A percentile compares a stretch with the other conserved stretches of the same genome.
Evolutionary conservation across 2,329 filamentous ascomycete genomes (phyloP).

Genomic region (Paraphoma chrysanthemicola): DNA sequence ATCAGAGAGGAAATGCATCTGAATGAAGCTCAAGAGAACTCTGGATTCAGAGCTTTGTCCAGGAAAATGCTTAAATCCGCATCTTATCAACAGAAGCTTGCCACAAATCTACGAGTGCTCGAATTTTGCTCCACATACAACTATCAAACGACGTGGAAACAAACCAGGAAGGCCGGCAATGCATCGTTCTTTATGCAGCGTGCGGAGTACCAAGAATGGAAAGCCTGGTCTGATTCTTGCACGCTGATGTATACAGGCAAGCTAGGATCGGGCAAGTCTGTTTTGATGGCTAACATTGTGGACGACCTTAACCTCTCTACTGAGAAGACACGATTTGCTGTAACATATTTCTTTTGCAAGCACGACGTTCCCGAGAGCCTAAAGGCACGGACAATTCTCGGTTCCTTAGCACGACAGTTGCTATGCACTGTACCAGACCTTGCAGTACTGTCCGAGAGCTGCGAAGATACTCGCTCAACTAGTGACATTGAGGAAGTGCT

Average conservation of each 20-base stretch:
- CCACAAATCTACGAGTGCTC: conserved; percentile 39
- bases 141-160: conserved; percentile 51
- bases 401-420: conserved; percentile 46
- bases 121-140: conserved; percentile 53
- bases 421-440: conserved; percentile 33
- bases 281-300: conserved; percentile 54
- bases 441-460: conserved; percentile 4
- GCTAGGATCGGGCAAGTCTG: conserved; percentile 56
- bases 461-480: conserved; percentile 1
- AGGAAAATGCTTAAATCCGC: conserved; percentile 15
- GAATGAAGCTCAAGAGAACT: conserved; percentile 37
- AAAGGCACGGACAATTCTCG: conserved; percentile 29
- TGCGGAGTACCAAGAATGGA: conserved; percentile 40
- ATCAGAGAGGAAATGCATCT: conserved; percentile 48
- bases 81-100: conserved; percentile 21
- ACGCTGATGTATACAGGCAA: conserved; percentile 50
- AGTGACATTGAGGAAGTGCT: conserved; percentile 23
- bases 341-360: conserved; percentile 39
- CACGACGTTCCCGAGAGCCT: conserved; percentile 31
- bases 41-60: conserved; percentile 27
- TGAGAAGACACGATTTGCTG: not conserved
- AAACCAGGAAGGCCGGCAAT: conserved; percentile 50
- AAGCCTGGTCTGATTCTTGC: conserved; percentile 16
- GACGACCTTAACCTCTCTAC: conserved; percentile 25
- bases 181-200: conserved; percentile 29